Base-by-base conservation (phyloP, 2,329 filamentous ascomycete species). In the Mollisiaceae sp. region DNA sequence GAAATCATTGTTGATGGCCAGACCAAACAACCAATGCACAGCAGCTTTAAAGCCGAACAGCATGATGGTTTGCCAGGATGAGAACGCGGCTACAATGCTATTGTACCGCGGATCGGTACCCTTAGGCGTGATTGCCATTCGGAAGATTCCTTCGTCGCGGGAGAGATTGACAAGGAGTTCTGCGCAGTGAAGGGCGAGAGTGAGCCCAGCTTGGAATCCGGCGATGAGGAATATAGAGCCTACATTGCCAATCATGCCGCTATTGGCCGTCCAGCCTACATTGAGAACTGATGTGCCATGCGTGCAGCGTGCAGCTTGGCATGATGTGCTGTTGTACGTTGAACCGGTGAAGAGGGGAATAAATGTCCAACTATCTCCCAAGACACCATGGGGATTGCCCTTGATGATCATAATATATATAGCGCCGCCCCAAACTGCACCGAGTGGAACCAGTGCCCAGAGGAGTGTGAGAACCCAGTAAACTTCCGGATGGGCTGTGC, bases 111-210 rank as follows among this genome's bases (percentile, higher is more conserved):
- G 64, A 65, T 73, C 69, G 27, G 72, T 75, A 15, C 75, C 75
- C 59, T 69, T 68, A 0, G 58, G 50, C 6, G 65, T 66, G 32
- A 70, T 72, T 8, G 75, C 70, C 47, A 70, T 67, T 15, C 75
- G 72, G 41, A 69, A 74, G 15, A 74, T 70, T 9, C 55, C 65
- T 65, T 77, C 75, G 59, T 77, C 75, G 22, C 75, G 69, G 11
- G 72, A 83, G 80, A 89, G 84, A 74, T 88, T 76, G 73, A 83
- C 76, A 69, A 88, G 79, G 72, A 84, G 83, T 70, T 84, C 84
- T 73, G 87, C 79, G 61, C 86, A 88, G 72, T 70, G 69, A 8
- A 71, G 66, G 6, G 64, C 65, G 43, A 68, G 47, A 52, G 70
- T 72, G 9, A 75, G 65, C 27, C 69, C 59, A 2, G 70, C 70